phyloP scores from a whole-genome alignment of 1,139 yeast genomes.

The Meyerozyma sp. region DNA sequence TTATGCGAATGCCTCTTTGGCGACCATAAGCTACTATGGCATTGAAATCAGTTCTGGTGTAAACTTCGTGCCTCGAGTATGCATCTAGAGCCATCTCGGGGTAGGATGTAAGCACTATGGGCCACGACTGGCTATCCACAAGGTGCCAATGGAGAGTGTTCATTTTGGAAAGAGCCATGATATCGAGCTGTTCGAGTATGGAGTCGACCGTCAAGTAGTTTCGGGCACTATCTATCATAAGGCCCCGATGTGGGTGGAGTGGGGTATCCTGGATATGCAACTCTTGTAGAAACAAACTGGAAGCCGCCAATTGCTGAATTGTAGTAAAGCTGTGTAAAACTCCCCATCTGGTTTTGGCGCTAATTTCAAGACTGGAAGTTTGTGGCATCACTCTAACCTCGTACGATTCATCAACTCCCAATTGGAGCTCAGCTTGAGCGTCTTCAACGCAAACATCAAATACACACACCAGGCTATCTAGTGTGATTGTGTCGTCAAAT shows the following conservation, averaged over 20 bases:
- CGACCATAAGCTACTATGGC: too few relatives aligned
- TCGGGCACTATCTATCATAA: too few relatives aligned
- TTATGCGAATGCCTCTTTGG: too few relatives aligned
- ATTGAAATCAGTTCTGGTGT: too few relatives aligned
- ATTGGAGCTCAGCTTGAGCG: constrained; percentile 25
- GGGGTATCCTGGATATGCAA: constrained; percentile 32
- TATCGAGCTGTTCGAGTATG: too few relatives aligned
- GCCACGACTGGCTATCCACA: too few relatives aligned
- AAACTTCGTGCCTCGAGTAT: too few relatives aligned
- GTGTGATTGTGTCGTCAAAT: not conserved
- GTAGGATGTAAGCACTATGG: too few relatives aligned
- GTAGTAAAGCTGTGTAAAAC: constrained; percentile 41
- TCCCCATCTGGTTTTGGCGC: constrained; percentile 40
- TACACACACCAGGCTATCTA: not conserved
- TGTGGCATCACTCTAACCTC: constrained; percentile 13
- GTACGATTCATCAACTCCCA: constrained; percentile 40
- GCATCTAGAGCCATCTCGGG: too few relatives aligned
- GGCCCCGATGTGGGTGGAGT: constrained; percentile 22
- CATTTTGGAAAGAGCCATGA: too few relatives aligned
- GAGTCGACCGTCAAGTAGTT: too few relatives aligned
- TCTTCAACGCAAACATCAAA: constrained; percentile 17
- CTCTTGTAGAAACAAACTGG: constrained; percentile 9
- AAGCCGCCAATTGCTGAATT: constrained; percentile 31
- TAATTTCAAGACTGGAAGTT: constrained; percentile 14
- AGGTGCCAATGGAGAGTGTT: too few relatives aligned